A percentile compares a stretch with the other conserved stretches of the same genome.
Evolutionary conservation across 2,329 filamentous ascomycete species (phyloP).

Genomic region (Cordyceps tenuipes): DNA sequence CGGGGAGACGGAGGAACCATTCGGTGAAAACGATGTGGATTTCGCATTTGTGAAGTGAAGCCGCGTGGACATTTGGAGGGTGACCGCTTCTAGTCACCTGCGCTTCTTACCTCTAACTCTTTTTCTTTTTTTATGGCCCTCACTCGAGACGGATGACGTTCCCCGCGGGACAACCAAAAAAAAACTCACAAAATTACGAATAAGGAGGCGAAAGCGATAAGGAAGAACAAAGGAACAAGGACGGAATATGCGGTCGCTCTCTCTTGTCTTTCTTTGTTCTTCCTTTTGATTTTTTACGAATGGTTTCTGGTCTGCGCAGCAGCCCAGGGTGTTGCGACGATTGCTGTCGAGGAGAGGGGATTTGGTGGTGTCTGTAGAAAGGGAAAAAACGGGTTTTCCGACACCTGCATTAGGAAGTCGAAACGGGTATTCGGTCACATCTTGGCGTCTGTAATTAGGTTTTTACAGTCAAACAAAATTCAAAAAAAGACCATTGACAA

Average conservation of each 20-base stretch:
- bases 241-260: slow-evolving; percentile 2
- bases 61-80: neutral
- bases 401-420: slow-evolving; percentile 53
- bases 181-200: slow-evolving; percentile 10
- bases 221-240: slow-evolving; percentile 2
- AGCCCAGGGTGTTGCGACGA: neutral
- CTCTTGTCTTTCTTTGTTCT: neutral
- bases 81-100: neutral
- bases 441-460: slow-evolving; percentile 60
- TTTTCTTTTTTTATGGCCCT: neutral
- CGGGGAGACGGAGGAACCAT: slow-evolving; percentile 3
- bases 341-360: slow-evolving; percentile 6
- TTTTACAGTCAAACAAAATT: slow-evolving; percentile 50
- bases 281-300: slow-evolving; percentile 5
- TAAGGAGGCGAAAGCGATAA: slow-evolving; percentile 8
- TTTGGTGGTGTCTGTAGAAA: slow-evolving; percentile 35
- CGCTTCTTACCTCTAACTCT: neutral
- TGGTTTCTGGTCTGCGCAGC: neutral
- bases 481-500: slow-evolving; percentile 27
- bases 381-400: slow-evolving; percentile 41
- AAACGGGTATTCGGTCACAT: slow-evolving; percentile 52
- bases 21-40: slow-evolving; percentile 2
- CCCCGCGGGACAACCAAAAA: neutral
- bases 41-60: slow-evolving; percentile 7
- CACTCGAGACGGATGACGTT: neutral